phyloP scores from a whole-genome alignment of 2,329 filamentous ascomycete genomes.

The Ophiognomonia clavigignenti-juglandacearum region DNA sequence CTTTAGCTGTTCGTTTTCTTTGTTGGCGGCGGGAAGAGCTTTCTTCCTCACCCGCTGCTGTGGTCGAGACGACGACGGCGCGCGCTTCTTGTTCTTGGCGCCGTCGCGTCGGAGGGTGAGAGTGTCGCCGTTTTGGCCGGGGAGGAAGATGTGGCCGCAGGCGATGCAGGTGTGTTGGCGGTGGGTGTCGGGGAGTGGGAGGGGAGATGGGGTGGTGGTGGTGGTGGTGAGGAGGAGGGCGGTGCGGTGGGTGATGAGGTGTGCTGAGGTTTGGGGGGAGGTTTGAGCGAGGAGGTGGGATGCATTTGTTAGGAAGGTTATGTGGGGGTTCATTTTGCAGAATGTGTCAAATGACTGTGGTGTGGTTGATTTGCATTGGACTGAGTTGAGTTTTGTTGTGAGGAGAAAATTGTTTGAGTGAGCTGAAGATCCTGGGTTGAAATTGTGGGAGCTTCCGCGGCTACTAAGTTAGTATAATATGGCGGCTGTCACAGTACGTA shows the following conservation, averaged over 20 bases:
- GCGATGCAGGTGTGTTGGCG: slow-evolving; percentile 51
- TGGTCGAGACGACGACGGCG: too few species aligned
- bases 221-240: slow-evolving; percentile 44
- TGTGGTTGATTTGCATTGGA: too few species aligned
- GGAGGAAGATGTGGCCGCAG: slow-evolving; percentile 58
- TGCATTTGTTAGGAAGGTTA: slow-evolving; percentile 51
- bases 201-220: too few species aligned
- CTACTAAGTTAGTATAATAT: too few species aligned
- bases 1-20: background rate
- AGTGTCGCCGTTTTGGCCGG: slow-evolving; percentile 37
- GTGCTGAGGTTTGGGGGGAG: slow-evolving; percentile 53
- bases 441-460: too few species aligned
- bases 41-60: too few species aligned
- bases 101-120: slow-evolving; percentile 45
- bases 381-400: too few species aligned
- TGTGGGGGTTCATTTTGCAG: too few species aligned
- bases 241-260: slow-evolving; percentile 52
- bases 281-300: slow-evolving; percentile 50
- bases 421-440: too few species aligned
- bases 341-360: too few species aligned
- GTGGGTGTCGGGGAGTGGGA: slow-evolving; percentile 42
- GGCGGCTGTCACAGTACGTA: too few species aligned
- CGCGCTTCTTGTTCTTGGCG: slow-evolving; percentile 28
- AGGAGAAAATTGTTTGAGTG: too few species aligned
- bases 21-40: background rate